Percentiles rank a stretch among this genome's conserved stretches.
These are phyloP conservation scores for Hypoxylon rubiginosum DNA, from an alignment of 2,329 filamentous ascomycete genomes.

Conservation along the genomic window DNA sequence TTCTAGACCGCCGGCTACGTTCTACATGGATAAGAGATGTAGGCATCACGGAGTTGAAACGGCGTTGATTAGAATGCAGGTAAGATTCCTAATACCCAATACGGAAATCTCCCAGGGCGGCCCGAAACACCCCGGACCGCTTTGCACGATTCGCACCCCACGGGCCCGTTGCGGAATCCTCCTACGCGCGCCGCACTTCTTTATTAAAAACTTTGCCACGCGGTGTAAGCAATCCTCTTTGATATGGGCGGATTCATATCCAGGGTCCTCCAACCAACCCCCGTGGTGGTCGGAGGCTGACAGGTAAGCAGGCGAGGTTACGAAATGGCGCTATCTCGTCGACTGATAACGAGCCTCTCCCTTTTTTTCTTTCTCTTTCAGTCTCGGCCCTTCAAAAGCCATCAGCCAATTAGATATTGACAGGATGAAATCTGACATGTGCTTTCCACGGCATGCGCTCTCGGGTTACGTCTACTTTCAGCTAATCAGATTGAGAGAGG, in stretches of 20 bases:
- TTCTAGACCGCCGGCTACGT: neutral
- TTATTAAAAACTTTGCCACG: neutral
- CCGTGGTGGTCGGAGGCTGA: neutral
- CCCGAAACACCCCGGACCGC: slow-evolving; percentile 6
- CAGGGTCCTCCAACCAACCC: neutral
- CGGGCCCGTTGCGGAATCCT: slow-evolving; percentile 3
- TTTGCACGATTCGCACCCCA: neutral
- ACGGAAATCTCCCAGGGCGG: neutral
- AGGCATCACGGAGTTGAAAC: neutral
- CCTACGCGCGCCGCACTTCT: neutral
- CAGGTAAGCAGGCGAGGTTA: neutral
- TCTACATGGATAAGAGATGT: neutral
- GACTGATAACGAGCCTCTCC: neutral
- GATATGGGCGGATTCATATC: neutral
- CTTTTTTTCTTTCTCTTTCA: neutral
- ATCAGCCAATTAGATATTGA: neutral
- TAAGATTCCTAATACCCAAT: neutral
- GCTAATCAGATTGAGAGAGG: neutral
- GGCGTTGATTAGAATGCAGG: neutral
- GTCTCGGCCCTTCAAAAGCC: neutral
- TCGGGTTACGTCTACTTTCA: neutral
- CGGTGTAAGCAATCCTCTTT: slow-evolving; percentile 3
- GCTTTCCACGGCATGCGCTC: neutral
- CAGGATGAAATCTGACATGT: neutral
- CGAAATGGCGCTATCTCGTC: neutral